phyloP scores from a whole-genome alignment of 2,329 filamentous ascomycete genomes.

The Aspergillus uvarum region DNA sequence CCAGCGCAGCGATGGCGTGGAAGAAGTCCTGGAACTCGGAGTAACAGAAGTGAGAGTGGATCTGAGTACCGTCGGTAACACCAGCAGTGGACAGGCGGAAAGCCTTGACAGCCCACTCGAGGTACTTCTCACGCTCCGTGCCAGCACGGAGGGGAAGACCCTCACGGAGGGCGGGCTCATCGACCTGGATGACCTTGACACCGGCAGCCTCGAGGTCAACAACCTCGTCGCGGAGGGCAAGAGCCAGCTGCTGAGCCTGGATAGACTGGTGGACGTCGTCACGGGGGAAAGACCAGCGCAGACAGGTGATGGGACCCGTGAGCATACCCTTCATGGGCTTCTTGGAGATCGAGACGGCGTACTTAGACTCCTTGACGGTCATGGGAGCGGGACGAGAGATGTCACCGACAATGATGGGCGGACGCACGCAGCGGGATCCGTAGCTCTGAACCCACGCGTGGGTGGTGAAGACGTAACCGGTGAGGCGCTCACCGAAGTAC shows the following conservation, averaged over 20 bases:
- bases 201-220: conserved; percentile 96
- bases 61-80: conserved; percentile 94
- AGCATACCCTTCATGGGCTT: conserved; percentile 99
- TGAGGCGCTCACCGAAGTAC: conserved; percentile 97
- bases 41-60: conserved; percentile 99
- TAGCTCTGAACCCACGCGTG: conserved; percentile 99
- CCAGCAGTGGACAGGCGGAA: conserved; percentile 95
- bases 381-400: conserved; percentile 95
- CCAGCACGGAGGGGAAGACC: conserved; percentile 95
- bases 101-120: conserved; percentile 94
- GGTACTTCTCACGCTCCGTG: conserved; percentile 93
- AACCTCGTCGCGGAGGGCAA: conserved; percentile 97
- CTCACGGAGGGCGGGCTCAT: conserved; percentile 98
- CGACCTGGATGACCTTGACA: conserved; percentile 97
- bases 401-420: conserved; percentile 97
- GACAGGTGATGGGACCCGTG: conserved; percentile 96
- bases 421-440: conserved; percentile 96
- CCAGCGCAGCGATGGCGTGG: conserved; percentile 97
- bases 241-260: conserved; percentile 96
- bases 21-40: conserved; percentile 99
- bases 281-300: conserved; percentile 99
- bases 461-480: conserved; percentile 98
- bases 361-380: conserved; percentile 99
- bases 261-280: conserved; percentile 99
- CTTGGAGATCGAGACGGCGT: conserved; percentile 90